Evolutionary conservation across 306 rosid genomes (phyloP).

Genomic region (Pachyrhizus erosus): DNA sequence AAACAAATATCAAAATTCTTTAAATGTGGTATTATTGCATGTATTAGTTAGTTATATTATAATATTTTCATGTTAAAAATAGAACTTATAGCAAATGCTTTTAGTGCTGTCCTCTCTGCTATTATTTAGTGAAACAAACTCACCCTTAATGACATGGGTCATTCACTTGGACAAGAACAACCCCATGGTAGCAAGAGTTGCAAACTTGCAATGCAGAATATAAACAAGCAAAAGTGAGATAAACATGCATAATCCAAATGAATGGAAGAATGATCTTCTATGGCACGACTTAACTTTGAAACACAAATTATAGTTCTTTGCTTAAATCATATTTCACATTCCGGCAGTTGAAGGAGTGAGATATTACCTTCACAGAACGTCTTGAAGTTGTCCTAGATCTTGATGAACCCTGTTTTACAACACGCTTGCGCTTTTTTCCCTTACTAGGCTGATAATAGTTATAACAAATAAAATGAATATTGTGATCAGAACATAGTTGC

Average conservation of each 20-base stretch:
- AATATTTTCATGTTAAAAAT: neutral
- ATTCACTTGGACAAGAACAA: slow-evolving; percentile 7
- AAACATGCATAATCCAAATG: neutral
- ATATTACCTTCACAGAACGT: slow-evolving; percentile 71
- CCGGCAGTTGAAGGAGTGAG: slow-evolving; percentile 32
- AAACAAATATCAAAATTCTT: neutral
- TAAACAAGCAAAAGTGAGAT: slow-evolving; percentile 15
- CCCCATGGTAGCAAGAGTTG: neutral
- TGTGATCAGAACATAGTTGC: neutral
- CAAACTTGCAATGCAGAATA: slow-evolving; percentile 3
- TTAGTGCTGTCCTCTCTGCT: neutral
- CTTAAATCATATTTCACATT: slow-evolving; percentile 32
- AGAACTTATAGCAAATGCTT: neutral
- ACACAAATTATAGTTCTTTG: neutral
- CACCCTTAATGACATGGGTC: neutral
- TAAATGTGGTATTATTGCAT: neutral
- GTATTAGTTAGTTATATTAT: neutral
- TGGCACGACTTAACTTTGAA: neutral
- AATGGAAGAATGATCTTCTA: neutral
- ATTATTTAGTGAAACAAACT: neutral
- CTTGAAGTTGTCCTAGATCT: slow-evolving; percentile 64
- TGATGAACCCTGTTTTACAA: slow-evolving; percentile 62
- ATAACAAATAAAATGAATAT: slow-evolving; percentile 35
- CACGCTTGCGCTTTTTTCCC: slow-evolving; percentile 80
- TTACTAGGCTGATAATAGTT: slow-evolving; percentile 60